Evolutionary conservation across 129 eudicot genomes (phyloP).

Genomic region (Centaurea solstitialis): DNA sequence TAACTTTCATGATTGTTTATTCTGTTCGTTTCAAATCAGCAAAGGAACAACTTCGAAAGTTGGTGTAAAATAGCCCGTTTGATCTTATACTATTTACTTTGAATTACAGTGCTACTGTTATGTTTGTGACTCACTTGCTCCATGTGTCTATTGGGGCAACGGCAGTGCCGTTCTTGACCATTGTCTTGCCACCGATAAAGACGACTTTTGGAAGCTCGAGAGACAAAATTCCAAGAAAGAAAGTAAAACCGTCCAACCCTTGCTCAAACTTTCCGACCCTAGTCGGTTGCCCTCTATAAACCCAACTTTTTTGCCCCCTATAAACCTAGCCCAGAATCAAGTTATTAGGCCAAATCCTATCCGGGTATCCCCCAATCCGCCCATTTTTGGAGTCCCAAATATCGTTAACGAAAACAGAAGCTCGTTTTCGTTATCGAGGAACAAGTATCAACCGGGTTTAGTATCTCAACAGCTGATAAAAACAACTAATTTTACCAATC

Average conservation of each 20-base stretch:
- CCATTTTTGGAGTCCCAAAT: conserved; percentile 29
- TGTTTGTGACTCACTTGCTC: conserved; percentile 91
- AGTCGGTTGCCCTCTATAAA: conserved; percentile 12
- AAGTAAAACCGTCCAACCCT: conserved; percentile 21
- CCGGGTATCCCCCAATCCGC: conserved; percentile 31
- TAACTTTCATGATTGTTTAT: conserved; percentile 17
- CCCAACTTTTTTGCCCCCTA: conserved; percentile 1
- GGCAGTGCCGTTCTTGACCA: conserved; percentile 54
- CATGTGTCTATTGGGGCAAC: conserved; percentile 72
- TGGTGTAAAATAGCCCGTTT: background rate
- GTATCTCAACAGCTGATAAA: conserved; percentile 42
- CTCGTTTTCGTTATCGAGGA: conserved; percentile 28
- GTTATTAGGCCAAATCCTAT: conserved; percentile 23
- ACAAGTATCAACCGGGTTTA: conserved; percentile 41
- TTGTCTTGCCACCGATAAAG: conserved; percentile 83
- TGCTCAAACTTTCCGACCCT: background rate
- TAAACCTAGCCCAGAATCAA: conserved; percentile 19
- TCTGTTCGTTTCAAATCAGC: background rate
- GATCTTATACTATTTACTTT: background rate
- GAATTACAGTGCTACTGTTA: conserved; percentile 89
- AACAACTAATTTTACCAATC: conserved; percentile 27
- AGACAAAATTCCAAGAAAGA: conserved; percentile 46
- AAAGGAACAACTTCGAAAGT: no score
- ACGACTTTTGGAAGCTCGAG: conserved; percentile 53
- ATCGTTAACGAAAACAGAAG: conserved; percentile 33